Evolutionary conservation across 2,329 filamentous ascomycete species (phyloP), one percentile per base, ranked within the genome.

Genomic region (Exutisphaerella laricina): DNA sequence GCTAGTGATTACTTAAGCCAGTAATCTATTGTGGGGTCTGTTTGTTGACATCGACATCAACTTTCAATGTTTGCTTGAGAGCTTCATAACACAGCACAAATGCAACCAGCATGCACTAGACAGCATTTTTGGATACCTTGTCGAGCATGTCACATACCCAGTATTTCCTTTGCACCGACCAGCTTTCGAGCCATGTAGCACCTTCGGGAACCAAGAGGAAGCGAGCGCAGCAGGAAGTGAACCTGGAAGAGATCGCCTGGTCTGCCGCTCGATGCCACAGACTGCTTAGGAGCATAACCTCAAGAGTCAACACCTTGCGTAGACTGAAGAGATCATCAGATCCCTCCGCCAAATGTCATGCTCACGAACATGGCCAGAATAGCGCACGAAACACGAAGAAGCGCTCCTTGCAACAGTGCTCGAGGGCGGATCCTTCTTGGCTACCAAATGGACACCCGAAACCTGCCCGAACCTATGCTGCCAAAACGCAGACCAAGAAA

Each of bases 181-280:
- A n/a, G n/a, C n/a, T n/a, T 20, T 21, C 14, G 33, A 20, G 10
- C 23, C 18, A 21, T 20, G 20, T 21, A n/a, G 23, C 6, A 12
- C 20, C 16, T 3, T 13, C 25, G 17, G 40, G 40, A 20, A 12
- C 21, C 3, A 47, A 45, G 28, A 33, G 49, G 9, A 51, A 46
- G 38, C 46, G 42, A 7, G 8, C 30, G 4, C 33, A 25, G 20
- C 42, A 46, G 32, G 42, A 43, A 14, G 23, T 21, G 31, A 29
- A 16, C n/a, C 16, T 40, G 12, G 43, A 47, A 10, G 48, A 53
- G 29, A 43, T 49, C n/a, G 38, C 45, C 8, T 54, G 51, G 51
- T 53, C 51, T 14, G 46, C 48, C 26, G 50, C 49, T 9, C 40
- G 51, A 43, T 54, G 51, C 26, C 48, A 45, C 26, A 37, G 51